phyloP scores from a whole-genome alignment of 257 asterid genomes.

The Solanum gracilifrons region DNA sequence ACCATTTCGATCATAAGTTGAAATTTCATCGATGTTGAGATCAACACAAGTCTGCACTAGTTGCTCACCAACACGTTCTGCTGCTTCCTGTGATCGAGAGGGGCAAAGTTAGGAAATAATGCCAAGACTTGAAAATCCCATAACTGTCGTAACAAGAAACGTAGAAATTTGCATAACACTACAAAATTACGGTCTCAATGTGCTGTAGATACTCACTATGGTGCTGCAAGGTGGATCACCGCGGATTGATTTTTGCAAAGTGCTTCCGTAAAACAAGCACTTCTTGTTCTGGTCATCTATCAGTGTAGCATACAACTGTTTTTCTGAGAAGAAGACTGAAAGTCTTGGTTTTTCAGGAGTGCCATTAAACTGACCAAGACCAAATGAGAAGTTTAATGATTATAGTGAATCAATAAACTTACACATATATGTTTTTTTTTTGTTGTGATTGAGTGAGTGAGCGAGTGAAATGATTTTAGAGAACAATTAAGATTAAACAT shows the following conservation, averaged over 20 bases:
- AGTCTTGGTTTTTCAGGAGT: slow-evolving; percentile 69
- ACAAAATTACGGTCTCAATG: background rate
- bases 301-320: slow-evolving; percentile 71
- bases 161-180: background rate
- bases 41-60: slow-evolving; percentile 64
- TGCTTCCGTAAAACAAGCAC: slow-evolving; percentile 65
- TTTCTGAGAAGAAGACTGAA: slow-evolving; percentile 77
- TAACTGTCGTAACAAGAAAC: background rate
- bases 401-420: background rate
- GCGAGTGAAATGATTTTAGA: no score
- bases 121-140: background rate
- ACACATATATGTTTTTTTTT: no score
- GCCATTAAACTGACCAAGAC: slow-evolving; percentile 55
- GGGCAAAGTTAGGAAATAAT: background rate
- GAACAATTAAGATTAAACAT: no score
- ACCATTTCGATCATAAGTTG: slow-evolving; percentile 75
- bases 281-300: slow-evolving; percentile 72
- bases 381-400: background rate
- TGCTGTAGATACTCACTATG: slow-evolving; percentile 27
- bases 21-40: slow-evolving; percentile 58
- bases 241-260: slow-evolving; percentile 62
- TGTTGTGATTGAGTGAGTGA: no score
- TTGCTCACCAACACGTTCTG: slow-evolving; percentile 68
- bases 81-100: slow-evolving; percentile 57
- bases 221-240: slow-evolving; percentile 49